phyloP scores from a whole-genome alignment of 2,329 filamentous ascomycete species.

The Stachybotrys elegans region DNA sequence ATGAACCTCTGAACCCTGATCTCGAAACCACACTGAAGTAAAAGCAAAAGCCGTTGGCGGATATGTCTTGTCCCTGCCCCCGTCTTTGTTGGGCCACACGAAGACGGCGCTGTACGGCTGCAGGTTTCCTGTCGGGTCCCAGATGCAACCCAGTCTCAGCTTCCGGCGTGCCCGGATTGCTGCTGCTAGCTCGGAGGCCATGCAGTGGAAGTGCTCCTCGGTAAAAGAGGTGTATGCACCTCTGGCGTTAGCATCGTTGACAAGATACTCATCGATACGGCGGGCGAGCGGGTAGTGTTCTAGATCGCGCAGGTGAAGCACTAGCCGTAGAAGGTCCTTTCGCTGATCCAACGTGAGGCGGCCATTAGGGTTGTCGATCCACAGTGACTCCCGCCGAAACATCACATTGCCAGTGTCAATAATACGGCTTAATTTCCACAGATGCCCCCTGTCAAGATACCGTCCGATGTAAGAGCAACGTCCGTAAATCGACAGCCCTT shows the following conservation, averaged over 20 bases:
- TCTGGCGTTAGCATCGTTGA: conserved; percentile 3
- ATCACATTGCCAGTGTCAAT: conserved; percentile 11
- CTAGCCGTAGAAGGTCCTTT: conserved; percentile 4
- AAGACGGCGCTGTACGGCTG: conserved; percentile 8
- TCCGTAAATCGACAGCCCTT: conserved; percentile 19
- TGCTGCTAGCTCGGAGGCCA: conserved; percentile 7
- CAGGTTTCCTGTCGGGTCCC: conserved; percentile 1
- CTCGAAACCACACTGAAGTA: conserved; percentile 5
- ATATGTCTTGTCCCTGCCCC: not conserved
- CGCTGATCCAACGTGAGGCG: conserved; percentile 8
- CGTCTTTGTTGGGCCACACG: conserved; percentile 5
- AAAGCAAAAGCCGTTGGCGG: conserved; percentile 8
- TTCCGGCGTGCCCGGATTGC: conserved; percentile 7
- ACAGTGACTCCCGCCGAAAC: conserved; percentile 7
- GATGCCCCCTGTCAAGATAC: conserved; percentile 18
- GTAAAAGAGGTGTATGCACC: conserved; percentile 7
- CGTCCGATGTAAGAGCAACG: conserved; percentile 9
- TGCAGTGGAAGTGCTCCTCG: conserved; percentile 7
- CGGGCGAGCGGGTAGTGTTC: not conserved
- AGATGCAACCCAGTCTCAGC: conserved; percentile 8
- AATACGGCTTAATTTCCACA: conserved; percentile 17
- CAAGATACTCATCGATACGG: conserved; percentile 6
- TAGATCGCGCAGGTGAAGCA: not conserved
- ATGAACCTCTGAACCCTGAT: conserved; percentile 4
- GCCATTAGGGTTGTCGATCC: conserved; percentile 11